Base-by-base conservation (phyloP, 352 stramenopile genomes). In the Pythium folliculosum region DNA sequence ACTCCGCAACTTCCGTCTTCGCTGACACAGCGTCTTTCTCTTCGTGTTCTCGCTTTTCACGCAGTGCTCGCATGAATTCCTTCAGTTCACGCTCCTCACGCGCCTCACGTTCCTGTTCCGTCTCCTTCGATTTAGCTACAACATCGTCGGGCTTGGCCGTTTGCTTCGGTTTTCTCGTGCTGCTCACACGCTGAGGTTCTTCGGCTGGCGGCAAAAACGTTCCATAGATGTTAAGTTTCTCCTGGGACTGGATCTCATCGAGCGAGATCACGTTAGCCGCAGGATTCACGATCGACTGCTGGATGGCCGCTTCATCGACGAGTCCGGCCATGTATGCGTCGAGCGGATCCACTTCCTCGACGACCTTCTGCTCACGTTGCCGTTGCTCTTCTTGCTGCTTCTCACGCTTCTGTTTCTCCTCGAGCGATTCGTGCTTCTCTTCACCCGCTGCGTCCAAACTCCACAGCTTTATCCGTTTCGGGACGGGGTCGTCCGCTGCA, bases 241-340 rank as follows among this genome's bases (percentile, higher is more conserved):
- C 68, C 44, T 82, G 82, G 13, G 80, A 76, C 68, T 92, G 82
- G 53, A 96, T 92, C 59, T 96, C 86, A 21, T 90, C 84, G 50
- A 92, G 70, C 9, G 88, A 96, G 37, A 96, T 96, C 35, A 96
- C 86, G 32, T 94, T 94, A 0, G 86, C 74, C 7, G 84, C 78
- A 13, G 86, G 82, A 32, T 92, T 85, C 17, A 70, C 74, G 19
- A 89, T 80, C 40, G 80, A 89, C 57, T 90, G 78, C 65, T 94
- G 81, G 35, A 92, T 90, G 19, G 83, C 81, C 10, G 83, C 80
- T 66, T 92, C 80, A 52, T 94, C 87, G 5, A 90, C 82, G 4
- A 96, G 72, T 14, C 87, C 88, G 44, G 88, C 88, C 88, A 96
- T 96, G 66, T 94, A 96, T 5, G 86, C 88, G 65, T 96, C 88